Evolutionary conservation across 1,284 basidiomycete species (phyloP), one percentile per base, ranked within the genome.

Genomic region (Prillingera fragicola): DNA sequence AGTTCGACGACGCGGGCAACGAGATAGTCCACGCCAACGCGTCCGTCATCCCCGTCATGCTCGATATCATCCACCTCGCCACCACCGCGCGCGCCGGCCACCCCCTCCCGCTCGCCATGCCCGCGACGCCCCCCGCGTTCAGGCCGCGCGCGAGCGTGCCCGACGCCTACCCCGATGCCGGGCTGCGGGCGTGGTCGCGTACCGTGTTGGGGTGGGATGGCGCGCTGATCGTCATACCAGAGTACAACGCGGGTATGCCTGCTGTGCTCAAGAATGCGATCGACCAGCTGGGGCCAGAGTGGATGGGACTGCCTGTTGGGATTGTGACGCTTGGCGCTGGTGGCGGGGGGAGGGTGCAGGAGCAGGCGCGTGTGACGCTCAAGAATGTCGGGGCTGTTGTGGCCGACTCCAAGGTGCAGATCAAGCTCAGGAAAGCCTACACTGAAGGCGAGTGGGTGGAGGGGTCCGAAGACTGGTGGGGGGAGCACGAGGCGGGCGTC

Each of bases 271-370:
- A 63, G 42, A 60, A 62, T 28, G 49, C 55, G 10, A 19, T 63
- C 18, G 62, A 63, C 38, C 56, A 62, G 24, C 39, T 63, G 8
- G 62, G 39, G 43, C n/a, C 46, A 27, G 62, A 63, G 52, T 63
- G 58, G 58, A 41, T 31, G 7, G 50, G 40, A 9, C 45, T 53
- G 33, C 58, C 56, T 8, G 42, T 50, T 7, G 48, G 19, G 1
- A 19, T 63, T 13, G 38, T 60, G 10, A 54, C 57, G 1, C 41
- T 44, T n/a, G 61, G 59, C 18, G 55, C 50, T 24, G 37, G 48
- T 9, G 60, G 60, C 1, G 60, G 61, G 3, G 28, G 17, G 1
- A 59, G 53, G 42, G 33, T 38, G 18, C 29, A 28, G 15, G 45
- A 26, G 14, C 32, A 42, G 21, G 36, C 58, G 5, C 31, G 36